Evolutionary conservation across 306 rosid genomes (phyloP), one percentile per base, ranked within the genome.

Genomic region (Cicer arietinum): DNA sequence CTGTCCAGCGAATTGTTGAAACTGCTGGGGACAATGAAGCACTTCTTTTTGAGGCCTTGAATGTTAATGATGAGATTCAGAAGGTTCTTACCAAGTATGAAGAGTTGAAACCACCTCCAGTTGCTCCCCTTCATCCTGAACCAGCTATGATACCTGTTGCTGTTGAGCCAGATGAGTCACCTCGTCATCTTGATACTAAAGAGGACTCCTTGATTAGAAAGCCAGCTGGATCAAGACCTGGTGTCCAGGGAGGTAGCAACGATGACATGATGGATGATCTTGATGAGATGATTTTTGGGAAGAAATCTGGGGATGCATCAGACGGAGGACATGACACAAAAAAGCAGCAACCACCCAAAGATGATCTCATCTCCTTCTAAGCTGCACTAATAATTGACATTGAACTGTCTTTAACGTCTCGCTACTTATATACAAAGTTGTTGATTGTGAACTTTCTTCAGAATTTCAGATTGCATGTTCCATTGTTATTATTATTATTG

Each of bases 211-310:
- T 95, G 84, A 65, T 92, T 69, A 85, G 98, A 83, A 92, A 90
- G 67, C 90, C 97, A 0, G 83, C 96, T 30, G 85, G 83, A 61
- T 89, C 97, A 22, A 88, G 90, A 68, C 84, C 74, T 7, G 82
- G 67, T 1, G 78, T 79, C 20, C 91, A 84, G 0, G 91, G 93
- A 43, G 99, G 96, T 57, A 85, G 73, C 84, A 84, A 83, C 0
- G 99, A 92, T 14, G 99, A 95, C 18, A 92, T 95, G 99, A 88
- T 95, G 92, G 99, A 95, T 78, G 98, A 95, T 88, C 97, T 95
- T 1, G 99, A 95, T 68, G 98, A 95, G 80, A 95, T 95, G 99
- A 95, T 95, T 77, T 95, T 95, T 66, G 99, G 99, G 42, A 95
- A 80, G 83, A 92, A 89, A 77, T 60, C 86, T 1, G 93, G 93